phyloP scores from a whole-genome alignment of 495 filamentous ascomycete genomes.

The Penicillium paradoxum region DNA sequence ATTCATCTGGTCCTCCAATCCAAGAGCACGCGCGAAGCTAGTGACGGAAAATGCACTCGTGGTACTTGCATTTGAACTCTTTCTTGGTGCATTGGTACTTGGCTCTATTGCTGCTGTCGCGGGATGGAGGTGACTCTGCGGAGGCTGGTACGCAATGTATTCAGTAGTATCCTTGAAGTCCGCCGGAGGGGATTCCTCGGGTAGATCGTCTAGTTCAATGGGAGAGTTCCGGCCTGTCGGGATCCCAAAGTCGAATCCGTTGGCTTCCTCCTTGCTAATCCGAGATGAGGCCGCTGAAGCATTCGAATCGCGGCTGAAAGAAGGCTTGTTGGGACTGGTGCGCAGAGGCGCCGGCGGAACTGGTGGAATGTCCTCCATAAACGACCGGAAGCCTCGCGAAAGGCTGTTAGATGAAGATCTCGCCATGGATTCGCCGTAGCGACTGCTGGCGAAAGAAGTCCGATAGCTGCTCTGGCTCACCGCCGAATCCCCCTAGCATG shows the following conservation, averaged over 20 bases:
- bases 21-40: conserved; percentile 38
- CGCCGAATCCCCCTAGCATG: conserved; percentile 33
- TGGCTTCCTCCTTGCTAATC: conserved; percentile 22
- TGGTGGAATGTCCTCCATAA: conserved; percentile 36
- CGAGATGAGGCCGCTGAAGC: conserved; percentile 19
- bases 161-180: conserved; percentile 1
- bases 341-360: conserved; percentile 30
- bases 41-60: conserved; percentile 33
- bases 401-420: conserved; percentile 40
- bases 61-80: conserved; percentile 32
- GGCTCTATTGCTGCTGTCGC: conserved; percentile 7
- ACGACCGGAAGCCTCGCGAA: conserved; percentile 27
- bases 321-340: conserved; percentile 20
- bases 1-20: conserved; percentile 30
- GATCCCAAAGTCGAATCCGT: conserved; percentile 32
- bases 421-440: conserved; percentile 34
- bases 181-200: conserved; percentile 11
- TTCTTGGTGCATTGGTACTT: conserved; percentile 12
- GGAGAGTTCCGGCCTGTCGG: background rate
- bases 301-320: conserved; percentile 22
- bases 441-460: conserved; percentile 41
- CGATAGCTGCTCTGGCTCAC: conserved; percentile 45
- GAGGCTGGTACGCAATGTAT: conserved; percentile 1
- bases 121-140: conserved; percentile 17
- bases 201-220: conserved; percentile 19